These are phyloP conservation scores for Colletotrichum sp. DNA, from an alignment of 2,329 filamentous ascomycete genomes.

Conservation along the genomic window DNA sequence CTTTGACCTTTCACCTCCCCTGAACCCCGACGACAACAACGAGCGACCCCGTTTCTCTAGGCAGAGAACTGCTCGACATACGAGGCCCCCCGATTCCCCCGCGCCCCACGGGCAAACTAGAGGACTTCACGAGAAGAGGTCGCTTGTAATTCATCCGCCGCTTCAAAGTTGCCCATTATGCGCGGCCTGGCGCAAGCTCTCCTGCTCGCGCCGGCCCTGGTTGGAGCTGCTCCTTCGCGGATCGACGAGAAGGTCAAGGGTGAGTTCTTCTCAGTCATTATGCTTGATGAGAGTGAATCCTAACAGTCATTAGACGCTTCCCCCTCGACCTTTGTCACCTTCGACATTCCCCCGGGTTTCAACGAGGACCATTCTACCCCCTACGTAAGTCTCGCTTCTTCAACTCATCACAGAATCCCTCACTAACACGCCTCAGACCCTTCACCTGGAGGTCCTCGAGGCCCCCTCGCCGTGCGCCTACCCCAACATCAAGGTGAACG, in stretches of 20 bases:
- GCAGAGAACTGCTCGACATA: neutral
- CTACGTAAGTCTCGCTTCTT: neutral
- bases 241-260: conserved; percentile 1
- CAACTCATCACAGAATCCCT: neutral
- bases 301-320: neutral
- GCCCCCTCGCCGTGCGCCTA: conserved; percentile 50
- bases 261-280: neutral
- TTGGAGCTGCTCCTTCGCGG: conserved; percentile 26
- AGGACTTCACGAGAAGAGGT: neutral
- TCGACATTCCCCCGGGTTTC: conserved; percentile 4
- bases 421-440: conserved; percentile 29
- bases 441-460: conserved; percentile 51
- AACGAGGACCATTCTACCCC: conserved; percentile 10
- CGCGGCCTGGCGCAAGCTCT: conserved; percentile 27
- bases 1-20: neutral
- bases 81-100: neutral
- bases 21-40: neutral
- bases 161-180: conserved; percentile 6
- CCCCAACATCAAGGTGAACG: conserved; percentile 53
- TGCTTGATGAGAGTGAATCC: neutral
- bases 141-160: neutral
- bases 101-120: neutral
- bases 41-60: neutral
- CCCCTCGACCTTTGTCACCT: conserved; percentile 22
- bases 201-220: conserved; percentile 40